Conservation (phyloP, 2,329 filamentous ascomycete species). For the Hymenoscyphus infarciens region DNA sequence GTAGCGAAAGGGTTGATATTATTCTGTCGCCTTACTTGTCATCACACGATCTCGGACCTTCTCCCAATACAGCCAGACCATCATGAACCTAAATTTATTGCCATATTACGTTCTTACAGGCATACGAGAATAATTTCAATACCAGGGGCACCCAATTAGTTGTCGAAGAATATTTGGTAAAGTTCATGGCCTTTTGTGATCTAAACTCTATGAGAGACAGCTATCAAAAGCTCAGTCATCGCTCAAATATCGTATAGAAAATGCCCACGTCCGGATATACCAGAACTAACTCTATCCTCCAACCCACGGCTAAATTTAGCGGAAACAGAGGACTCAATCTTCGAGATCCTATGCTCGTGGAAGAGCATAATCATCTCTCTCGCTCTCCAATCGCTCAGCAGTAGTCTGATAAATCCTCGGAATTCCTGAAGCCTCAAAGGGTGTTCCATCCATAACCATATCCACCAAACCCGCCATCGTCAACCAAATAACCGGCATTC, state of each 20-base stretch:
- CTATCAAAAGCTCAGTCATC: not conserved
- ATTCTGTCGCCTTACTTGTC: too few relatives aligned
- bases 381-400: slow-evolving; percentile 1
- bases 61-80: too few relatives aligned
- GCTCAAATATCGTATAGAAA: not conserved
- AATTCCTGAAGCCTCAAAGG: not conserved
- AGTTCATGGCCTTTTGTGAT: not conserved
- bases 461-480: slow-evolving; percentile 3
- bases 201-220: not conserved
- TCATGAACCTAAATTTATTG: too few relatives aligned
- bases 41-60: too few relatives aligned
- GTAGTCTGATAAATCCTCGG: slow-evolving; percentile 9
- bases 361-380: slow-evolving; percentile 1
- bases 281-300: not conserved
- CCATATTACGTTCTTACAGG: too few relatives aligned
- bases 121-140: too few relatives aligned
- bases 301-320: not conserved
- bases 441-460: not conserved
- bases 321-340: not conserved
- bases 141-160: not conserved
- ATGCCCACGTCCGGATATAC: not conserved
- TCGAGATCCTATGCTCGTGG: not conserved
- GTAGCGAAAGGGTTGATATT: too few relatives aligned
- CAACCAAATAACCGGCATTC: slow-evolving; percentile 41
- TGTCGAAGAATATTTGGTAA: not conserved